A percentile compares a stretch with the other conserved stretches of the same genome.
Conservation (phyloP, 176 grass and related monocot species). For the Carex myosuroides region DNA sequence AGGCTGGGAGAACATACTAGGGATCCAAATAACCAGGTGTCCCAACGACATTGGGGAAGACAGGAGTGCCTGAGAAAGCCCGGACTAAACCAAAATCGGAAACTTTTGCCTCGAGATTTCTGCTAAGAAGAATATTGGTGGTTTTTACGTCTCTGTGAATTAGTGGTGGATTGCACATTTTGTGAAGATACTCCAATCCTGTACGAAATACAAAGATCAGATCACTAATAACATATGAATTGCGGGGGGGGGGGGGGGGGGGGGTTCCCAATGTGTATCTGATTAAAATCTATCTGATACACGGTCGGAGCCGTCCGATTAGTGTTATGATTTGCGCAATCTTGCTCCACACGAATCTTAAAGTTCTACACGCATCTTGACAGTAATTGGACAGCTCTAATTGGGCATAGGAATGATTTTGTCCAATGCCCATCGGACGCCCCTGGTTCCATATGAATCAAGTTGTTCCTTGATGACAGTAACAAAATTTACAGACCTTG, state of each 20-base stretch:
- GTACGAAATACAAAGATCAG: not conserved
- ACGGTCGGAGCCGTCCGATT: too few relatives aligned
- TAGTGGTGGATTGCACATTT: constrained; percentile 21
- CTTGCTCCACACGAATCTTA: too few relatives aligned
- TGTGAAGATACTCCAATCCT: constrained; percentile 32
- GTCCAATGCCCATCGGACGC: too few relatives aligned
- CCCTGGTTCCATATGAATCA: not conserved
- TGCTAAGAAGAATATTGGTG: constrained; percentile 21
- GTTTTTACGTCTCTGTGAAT: constrained; percentile 33
- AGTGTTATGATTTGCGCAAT: too few relatives aligned
- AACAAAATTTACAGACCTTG: not conserved
- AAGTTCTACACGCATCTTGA: too few relatives aligned
- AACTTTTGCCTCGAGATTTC: constrained; percentile 19
- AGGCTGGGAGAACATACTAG: constrained; percentile 17
- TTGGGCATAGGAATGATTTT: too few relatives aligned
- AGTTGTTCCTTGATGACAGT: not conserved
- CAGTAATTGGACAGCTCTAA: too few relatives aligned
- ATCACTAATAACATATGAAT: not conserved
- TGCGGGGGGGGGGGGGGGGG: too few relatives aligned
- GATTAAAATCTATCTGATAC: too few relatives aligned
- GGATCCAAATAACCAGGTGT: constrained; percentile 48
- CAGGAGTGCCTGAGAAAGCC: not conserved
- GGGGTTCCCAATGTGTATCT: too few relatives aligned
- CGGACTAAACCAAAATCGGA: constrained; percentile 29
- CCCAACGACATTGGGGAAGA: constrained; percentile 26